phyloP scores from a whole-genome alignment of 2,329 filamentous ascomycete genomes.

The Mariannaea elegans region DNA sequence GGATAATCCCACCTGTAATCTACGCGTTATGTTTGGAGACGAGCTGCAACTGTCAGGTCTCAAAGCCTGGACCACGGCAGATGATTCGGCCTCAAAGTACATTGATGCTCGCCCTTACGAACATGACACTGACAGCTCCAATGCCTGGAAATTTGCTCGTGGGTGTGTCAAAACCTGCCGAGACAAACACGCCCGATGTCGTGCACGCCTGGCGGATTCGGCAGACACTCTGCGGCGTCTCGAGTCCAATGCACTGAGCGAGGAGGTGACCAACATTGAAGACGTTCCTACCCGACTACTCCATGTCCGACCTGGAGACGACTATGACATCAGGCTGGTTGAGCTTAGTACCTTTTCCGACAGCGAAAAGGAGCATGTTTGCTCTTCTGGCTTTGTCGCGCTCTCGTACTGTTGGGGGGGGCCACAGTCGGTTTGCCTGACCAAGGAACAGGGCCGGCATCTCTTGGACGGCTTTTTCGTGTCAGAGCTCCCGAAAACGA shows the following conservation, averaged over 20 bases:
- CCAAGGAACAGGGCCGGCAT: not conserved
- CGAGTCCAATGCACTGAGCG: not conserved
- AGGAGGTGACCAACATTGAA: not conserved
- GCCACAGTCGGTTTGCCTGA: not conserved
- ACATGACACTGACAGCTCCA: not conserved
- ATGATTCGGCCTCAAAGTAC: not conserved
- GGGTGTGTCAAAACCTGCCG: not conserved
- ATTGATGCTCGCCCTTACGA: conserved; percentile 7
- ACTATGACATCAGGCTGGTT: not conserved
- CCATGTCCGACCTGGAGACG: not conserved
- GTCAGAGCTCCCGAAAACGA: not conserved
- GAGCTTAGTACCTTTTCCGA: not conserved
- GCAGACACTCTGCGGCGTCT: not conserved
- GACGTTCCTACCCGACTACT: not conserved
- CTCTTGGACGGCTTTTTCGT: not conserved
- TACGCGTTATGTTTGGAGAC: not conserved
- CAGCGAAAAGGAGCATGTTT: not conserved
- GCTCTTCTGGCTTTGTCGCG: not conserved
- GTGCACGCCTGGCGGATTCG: not conserved
- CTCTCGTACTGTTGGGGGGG: conserved; percentile 17
- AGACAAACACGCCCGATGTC: not conserved
- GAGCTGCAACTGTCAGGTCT: not conserved
- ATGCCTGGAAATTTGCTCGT: not conserved
- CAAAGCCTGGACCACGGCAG: not conserved
- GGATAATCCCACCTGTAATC: not conserved